Conservation (phyloP, 768 basidiomycete species). For the Xerocomus spinulosus region DNA sequence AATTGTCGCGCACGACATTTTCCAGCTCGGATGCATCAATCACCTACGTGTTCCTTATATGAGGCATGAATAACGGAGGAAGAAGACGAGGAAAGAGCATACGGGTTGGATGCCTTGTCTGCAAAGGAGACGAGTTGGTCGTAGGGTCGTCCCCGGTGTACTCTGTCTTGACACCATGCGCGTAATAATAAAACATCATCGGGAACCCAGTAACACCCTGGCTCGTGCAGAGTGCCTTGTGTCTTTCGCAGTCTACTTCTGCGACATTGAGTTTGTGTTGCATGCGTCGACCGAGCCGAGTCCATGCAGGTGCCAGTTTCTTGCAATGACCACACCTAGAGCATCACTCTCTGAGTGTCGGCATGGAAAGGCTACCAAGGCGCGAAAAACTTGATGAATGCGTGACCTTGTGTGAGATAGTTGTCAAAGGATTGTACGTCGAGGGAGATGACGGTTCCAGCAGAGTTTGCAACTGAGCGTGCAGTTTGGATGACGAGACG, state of each 20-base stretch:
- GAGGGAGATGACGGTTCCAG: constrained; percentile 11
- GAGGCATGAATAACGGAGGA: not conserved
- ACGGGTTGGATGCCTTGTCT: constrained; percentile 71
- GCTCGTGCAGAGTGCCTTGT: constrained; percentile 59
- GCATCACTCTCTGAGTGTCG: no score
- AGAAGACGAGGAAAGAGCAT: constrained; percentile 27
- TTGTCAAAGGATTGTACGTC: constrained; percentile 34
- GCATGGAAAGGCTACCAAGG: no score
- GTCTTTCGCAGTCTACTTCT: constrained; percentile 84
- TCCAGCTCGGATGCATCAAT: constrained; percentile 13
- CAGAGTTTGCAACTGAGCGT: not conserved
- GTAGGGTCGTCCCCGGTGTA: constrained; percentile 72
- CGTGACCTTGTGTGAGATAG: constrained; percentile 42
- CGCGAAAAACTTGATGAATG: constrained; percentile 81
- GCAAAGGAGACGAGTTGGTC: constrained; percentile 70
- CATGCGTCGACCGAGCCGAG: constrained; percentile 80
- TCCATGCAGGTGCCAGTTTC: constrained; percentile 83
- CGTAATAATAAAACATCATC: constrained; percentile 70
- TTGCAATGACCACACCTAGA: constrained; percentile 98
- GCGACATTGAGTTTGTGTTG: constrained; percentile 70
- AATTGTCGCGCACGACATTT: constrained; percentile 6
- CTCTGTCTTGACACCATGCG: constrained; percentile 58
- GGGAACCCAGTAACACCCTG: constrained; percentile 82
- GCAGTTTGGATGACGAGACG: not conserved
- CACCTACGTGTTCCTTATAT: constrained; percentile 16